Percentiles rank a stretch among this genome's conserved stretches.
Evolutionary conservation across 2,329 filamentous ascomycete species (phyloP).

Genomic region (Scleromitrula shiraiana): DNA sequence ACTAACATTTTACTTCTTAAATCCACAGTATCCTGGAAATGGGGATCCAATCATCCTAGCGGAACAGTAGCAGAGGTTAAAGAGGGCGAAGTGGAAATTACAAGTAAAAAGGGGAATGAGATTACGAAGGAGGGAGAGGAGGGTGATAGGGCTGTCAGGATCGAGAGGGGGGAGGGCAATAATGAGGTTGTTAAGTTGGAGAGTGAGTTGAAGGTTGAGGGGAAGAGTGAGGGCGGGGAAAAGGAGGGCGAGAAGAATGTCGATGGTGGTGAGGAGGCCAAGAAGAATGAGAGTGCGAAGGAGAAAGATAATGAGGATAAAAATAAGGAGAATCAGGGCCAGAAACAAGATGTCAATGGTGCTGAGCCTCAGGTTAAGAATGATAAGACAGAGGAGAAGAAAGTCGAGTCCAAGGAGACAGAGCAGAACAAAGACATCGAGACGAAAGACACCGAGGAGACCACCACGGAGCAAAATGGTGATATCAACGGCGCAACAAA

Average conservation of each 20-base stretch:
- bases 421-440: constrained; percentile 33
- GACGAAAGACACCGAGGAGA: constrained; percentile 16
- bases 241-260: constrained; percentile 9
- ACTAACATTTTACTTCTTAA: too few species aligned
- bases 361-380: constrained; percentile 10
- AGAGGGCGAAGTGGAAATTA: constrained; percentile 52
- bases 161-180: constrained; percentile 48
- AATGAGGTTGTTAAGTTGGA: constrained; percentile 60
- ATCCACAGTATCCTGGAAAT: constrained; percentile 58
- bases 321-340: constrained; percentile 15
- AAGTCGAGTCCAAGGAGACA: constrained; percentile 13
- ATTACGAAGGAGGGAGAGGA: constrained; percentile 55
- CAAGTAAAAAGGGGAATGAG: constrained; percentile 54
- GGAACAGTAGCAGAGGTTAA: constrained; percentile 51
- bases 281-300: constrained; percentile 18
- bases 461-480: constrained; percentile 10
- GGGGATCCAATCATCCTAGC: constrained; percentile 45
- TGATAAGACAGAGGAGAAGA: constrained; percentile 16
- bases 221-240: constrained; percentile 8
- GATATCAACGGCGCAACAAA: constrained; percentile 13
- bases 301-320: constrained; percentile 14
- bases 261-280: constrained; percentile 19
- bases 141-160: constrained; percentile 51
- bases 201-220: constrained; percentile 47
- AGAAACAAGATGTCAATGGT: constrained; percentile 13